Percentiles rank a stretch among this genome's conserved stretches.
These are phyloP conservation scores for Magnolia officinalis DNA, from an alignment of 164 flowering plant species.

Conservation along the genomic window DNA sequence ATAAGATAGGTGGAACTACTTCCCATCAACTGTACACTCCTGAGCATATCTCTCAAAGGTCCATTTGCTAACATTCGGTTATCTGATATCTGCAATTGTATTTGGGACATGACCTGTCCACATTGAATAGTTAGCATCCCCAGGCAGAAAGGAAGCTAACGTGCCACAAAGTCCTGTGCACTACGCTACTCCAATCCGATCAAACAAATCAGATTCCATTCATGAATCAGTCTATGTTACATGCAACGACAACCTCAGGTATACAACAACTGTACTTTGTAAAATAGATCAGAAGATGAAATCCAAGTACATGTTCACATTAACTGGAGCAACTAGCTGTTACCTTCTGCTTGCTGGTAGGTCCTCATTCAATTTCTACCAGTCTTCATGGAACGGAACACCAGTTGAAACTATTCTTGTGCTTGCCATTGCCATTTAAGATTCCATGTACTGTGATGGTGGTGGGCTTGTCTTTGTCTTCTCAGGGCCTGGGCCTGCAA, in stretches of 20 bases:
- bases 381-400: neutral
- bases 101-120: too few species aligned
- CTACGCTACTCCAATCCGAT: neutral
- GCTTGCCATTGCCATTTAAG: conserved; percentile 16
- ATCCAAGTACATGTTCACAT: conserved; percentile 10
- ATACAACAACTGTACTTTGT: neutral
- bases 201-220: neutral
- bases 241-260: neutral
- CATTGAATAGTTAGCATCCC: too few species aligned
- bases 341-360: conserved; percentile 6
- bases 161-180: too few species aligned
- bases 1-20: too few species aligned
- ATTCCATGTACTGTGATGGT: conserved; percentile 74
- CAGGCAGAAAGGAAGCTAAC: too few species aligned
- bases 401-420: neutral
- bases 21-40: too few species aligned
- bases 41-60: too few species aligned
- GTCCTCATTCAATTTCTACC: neutral
- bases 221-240: neutral
- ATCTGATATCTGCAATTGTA: too few species aligned
- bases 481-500: conserved; percentile 74
- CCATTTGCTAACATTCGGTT: too few species aligned
- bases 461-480: conserved; percentile 86
- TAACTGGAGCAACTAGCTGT: conserved; percentile 11
- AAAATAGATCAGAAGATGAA: neutral